Evolutionary conservation across 2,329 filamentous ascomycete genomes (phyloP).

Genomic region (Alternaria gaisen): DNA sequence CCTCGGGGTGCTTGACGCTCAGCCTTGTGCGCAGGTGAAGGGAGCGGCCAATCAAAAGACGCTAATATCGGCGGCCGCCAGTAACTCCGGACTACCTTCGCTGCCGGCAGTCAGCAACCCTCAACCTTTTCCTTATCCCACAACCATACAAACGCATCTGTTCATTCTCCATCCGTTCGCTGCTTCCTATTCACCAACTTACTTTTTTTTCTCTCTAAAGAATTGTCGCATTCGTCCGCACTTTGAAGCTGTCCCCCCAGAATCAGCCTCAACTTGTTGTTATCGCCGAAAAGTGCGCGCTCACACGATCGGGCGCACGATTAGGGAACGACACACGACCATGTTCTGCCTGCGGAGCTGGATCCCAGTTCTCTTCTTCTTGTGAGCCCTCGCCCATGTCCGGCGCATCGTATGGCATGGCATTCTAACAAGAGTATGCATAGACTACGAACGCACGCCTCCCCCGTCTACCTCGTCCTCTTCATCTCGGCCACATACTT

Average conservation of each 20-base stretch:
- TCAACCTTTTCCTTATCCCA: conserved; percentile 13
- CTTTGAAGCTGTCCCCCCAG: background rate
- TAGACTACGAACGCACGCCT: conserved; percentile 55
- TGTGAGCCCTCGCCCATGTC: conserved; percentile 51
- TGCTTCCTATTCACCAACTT: background rate
- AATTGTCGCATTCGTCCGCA: background rate
- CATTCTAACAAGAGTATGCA: background rate
- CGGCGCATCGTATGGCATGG: background rate
- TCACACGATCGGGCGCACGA: conserved; percentile 2
- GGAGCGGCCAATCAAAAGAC: conserved; percentile 5
- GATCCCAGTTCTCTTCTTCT: conserved; percentile 60
- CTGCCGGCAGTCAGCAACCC: conserved; percentile 1
- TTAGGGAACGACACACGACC: conserved; percentile 9
- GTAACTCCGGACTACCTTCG: conserved; percentile 10
- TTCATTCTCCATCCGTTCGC: conserved; percentile 18
- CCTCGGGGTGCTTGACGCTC: background rate
- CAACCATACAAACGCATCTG: background rate
- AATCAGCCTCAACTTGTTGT: background rate
- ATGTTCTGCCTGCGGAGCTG: conserved; percentile 75
- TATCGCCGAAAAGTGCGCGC: background rate
- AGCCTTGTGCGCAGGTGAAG: no score
- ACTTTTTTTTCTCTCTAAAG: no score
- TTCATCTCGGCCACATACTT: conserved; percentile 89
- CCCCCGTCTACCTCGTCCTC: conserved; percentile 60
- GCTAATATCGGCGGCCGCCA: conserved; percentile 14